These are phyloP conservation scores for Pelagophyceae sp. DNA, from an alignment of 352 stramenopile species.

Conservation along the genomic window DNA sequence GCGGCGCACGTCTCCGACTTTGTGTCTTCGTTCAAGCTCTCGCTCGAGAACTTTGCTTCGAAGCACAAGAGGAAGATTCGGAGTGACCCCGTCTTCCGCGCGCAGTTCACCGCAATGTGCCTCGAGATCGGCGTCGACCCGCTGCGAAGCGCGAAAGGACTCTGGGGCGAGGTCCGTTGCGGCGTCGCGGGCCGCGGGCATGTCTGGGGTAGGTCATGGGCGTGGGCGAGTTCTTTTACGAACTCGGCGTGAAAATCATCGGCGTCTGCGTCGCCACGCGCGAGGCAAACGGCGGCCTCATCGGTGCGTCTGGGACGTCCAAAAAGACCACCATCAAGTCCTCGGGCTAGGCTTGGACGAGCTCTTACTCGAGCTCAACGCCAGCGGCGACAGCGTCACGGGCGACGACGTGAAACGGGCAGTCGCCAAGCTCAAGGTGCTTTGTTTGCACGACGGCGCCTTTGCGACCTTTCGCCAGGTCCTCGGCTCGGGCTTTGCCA, in stretches of 20 bases:
- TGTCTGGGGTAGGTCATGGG: too few species aligned
- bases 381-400: conserved; percentile 40
- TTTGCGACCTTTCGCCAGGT: too few species aligned
- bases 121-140: conserved; percentile 90
- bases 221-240: conserved; percentile 98
- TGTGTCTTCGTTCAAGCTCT: conserved; percentile 75
- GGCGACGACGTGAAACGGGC: conserved; percentile 33
- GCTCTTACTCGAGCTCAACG: conserved; percentile 45
- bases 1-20: conserved; percentile 59
- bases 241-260: conserved; percentile 96
- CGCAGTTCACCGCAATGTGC: conserved; percentile 90
- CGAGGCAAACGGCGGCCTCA: conserved; percentile 71
- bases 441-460: not conserved
- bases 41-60: conserved; percentile 77
- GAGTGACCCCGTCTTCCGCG: conserved; percentile 81
- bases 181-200: too few species aligned
- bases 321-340: too few species aligned
- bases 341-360: conserved; percentile 43
- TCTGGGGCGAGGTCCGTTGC: conserved; percentile 91
- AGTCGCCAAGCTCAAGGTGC: conserved; percentile 77
- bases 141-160: conserved; percentile 90
- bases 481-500: conserved; percentile 18
- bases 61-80: conserved; percentile 91
- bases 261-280: conserved; percentile 90
- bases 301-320: conserved; percentile 31